Evolutionary conservation across 495 filamentous ascomycete genomes (phyloP).

Genomic region (Tricharina praecox): DNA sequence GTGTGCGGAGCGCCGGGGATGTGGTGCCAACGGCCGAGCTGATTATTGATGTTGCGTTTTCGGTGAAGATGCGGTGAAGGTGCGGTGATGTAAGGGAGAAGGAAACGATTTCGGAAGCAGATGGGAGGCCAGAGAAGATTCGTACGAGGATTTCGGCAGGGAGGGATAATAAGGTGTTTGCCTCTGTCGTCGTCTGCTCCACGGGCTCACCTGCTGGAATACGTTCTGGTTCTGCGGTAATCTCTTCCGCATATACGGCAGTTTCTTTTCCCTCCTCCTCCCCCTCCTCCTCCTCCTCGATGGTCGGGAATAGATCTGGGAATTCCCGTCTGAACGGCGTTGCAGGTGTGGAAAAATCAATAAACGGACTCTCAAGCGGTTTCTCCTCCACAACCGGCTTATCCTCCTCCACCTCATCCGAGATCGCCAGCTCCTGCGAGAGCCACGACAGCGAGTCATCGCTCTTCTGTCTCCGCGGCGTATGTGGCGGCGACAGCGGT

Average conservation of each 20-base stretch:
- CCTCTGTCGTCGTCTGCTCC: background rate
- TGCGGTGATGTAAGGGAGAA: background rate
- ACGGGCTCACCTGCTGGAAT: background rate
- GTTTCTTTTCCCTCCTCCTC: background rate
- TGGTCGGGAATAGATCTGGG: background rate
- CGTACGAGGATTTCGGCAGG: background rate
- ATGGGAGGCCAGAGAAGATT: constrained; percentile 1
- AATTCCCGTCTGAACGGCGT: background rate
- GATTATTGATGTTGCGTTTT: background rate
- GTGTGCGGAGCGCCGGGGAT: background rate
- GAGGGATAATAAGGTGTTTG: background rate
- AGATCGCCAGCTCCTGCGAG: background rate
- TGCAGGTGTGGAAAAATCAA: background rate
- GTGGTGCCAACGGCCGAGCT: background rate
- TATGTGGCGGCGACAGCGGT: background rate
- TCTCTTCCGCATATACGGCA: background rate
- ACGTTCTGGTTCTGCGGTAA: too few species aligned
- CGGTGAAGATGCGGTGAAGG: background rate
- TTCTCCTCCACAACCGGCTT: background rate
- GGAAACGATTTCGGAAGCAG: background rate
- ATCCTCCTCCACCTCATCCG: background rate
- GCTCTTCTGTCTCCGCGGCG: background rate
- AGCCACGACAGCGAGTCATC: background rate
- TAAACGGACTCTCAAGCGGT: background rate
- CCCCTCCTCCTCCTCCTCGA: too few species aligned